Conservation (phyloP, 192 early-diverging fungal species). For the Endogone sp. region DNA sequence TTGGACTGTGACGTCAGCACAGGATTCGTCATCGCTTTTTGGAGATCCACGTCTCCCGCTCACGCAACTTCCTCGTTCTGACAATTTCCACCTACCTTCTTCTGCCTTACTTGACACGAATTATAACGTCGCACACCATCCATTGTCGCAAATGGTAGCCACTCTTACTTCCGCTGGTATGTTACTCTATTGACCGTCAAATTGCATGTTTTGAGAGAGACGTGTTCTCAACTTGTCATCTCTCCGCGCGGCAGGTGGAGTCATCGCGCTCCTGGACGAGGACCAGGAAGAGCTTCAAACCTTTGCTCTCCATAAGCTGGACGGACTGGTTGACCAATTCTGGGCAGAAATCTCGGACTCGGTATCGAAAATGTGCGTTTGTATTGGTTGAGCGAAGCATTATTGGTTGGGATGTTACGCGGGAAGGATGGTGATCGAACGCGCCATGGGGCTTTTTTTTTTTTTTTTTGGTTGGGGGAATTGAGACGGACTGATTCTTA, state of each 20-base stretch:
- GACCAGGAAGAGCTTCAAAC: slow-evolving; percentile 85
- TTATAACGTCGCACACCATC: neutral
- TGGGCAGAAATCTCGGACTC: slow-evolving; percentile 99
- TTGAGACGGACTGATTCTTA: slow-evolving; percentile 1
- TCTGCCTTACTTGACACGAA: neutral
- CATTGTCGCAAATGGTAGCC: neutral
- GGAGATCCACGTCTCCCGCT: neutral
- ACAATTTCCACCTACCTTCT: neutral
- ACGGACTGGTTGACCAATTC: slow-evolving; percentile 86
- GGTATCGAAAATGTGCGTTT: slow-evolving; percentile 80
- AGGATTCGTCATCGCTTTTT: neutral
- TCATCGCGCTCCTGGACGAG: slow-evolving; percentile 94
- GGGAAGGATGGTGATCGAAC: neutral
- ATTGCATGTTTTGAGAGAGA: no score
- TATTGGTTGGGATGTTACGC: neutral
- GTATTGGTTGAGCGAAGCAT: neutral
- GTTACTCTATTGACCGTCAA: no score
- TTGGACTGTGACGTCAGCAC: neutral
- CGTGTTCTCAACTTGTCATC: neutral
- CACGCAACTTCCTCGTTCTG: neutral
- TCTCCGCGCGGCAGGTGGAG: slow-evolving; percentile 56
- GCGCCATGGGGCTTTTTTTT: neutral
- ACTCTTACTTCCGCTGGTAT: neutral
- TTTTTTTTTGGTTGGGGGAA: neutral
- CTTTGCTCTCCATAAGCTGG: slow-evolving; percentile 90